phyloP scores from a whole-genome alignment of 1,139 yeast genomes.

The Taphrina wiesneri region DNA sequence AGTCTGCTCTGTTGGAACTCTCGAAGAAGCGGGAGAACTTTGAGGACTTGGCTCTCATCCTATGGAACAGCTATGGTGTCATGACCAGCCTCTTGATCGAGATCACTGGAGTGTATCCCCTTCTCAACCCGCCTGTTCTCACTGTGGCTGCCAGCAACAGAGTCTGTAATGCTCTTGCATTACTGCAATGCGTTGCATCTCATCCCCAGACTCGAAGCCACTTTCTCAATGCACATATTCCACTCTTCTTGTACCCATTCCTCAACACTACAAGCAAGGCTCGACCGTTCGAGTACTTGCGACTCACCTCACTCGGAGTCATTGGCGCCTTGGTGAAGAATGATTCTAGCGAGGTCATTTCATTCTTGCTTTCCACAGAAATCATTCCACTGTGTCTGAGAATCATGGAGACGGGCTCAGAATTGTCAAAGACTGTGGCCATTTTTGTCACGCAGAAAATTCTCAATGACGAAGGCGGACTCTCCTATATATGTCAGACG shows the following conservation, averaged over 20 bases:
- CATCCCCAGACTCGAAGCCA: conserved; percentile 84
- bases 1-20: conserved; percentile 84
- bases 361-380: conserved; percentile 85
- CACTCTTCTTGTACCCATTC: conserved; percentile 88
- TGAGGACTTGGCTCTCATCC: conserved; percentile 85
- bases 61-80: conserved; percentile 93
- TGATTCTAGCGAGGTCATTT: conserved; percentile 92
- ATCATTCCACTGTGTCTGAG: conserved; percentile 91
- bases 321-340: conserved; percentile 95
- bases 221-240: conserved; percentile 86
- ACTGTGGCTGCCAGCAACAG: conserved; percentile 87
- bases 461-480: conserved; percentile 84
- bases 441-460: conserved; percentile 92
- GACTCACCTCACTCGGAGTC: conserved; percentile 91
- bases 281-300: conserved; percentile 86
- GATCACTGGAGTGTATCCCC: conserved; percentile 84
- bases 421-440: conserved; percentile 91
- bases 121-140: conserved; percentile 80
- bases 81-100: conserved; percentile 91
- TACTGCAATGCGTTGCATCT: conserved; percentile 94
- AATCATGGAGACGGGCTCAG: conserved; percentile 94
- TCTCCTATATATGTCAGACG: conserved; percentile 89
- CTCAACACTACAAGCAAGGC: conserved; percentile 88
- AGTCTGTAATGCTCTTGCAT: conserved; percentile 92
- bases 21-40: conserved; percentile 94